A percentile compares a stretch with the other conserved stretches of the same genome.
Evolutionary conservation across 1,284 basidiomycete species (phyloP).

Genomic region (Somion occarium): DNA sequence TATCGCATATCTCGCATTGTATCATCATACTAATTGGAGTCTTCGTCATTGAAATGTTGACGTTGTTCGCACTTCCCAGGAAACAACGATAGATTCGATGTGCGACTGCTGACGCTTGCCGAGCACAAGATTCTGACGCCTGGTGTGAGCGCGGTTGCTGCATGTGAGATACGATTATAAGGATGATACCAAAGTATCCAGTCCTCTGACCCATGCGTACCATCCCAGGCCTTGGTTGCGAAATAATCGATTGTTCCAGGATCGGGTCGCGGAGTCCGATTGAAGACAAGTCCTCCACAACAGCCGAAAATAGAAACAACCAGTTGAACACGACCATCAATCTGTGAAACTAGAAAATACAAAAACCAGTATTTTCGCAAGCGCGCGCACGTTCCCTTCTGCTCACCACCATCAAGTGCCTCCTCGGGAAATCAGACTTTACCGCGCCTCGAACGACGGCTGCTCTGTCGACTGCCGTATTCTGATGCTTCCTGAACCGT

Average conservation of each 20-base stretch:
- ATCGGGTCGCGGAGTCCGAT: slow-evolving; percentile 16
- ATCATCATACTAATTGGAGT: slow-evolving; percentile 8
- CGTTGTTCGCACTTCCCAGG: not conserved
- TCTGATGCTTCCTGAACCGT: not conserved
- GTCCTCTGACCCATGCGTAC: slow-evolving; percentile 7
- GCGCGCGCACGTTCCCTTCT: not conserved
- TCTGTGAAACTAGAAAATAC: not conserved
- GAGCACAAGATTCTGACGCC: slow-evolving; percentile 9
- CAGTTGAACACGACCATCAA: slow-evolving; percentile 2
- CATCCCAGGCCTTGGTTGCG: slow-evolving; percentile 8
- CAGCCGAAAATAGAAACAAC: slow-evolving; percentile 8
- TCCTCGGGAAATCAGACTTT: not conserved
- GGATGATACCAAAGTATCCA: slow-evolving; percentile 15
- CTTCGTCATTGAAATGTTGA: slow-evolving; percentile 7
- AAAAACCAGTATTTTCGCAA: not conserved
- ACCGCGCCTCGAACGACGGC: not conserved
- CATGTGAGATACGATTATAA: slow-evolving; percentile 16
- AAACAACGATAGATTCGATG: slow-evolving; percentile 6
- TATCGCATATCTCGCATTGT: slow-evolving; percentile 7
- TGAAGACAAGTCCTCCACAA: not conserved
- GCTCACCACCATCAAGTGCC: slow-evolving; percentile 1
- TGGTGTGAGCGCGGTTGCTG: slow-evolving; percentile 6
- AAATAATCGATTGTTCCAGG: slow-evolving; percentile 4
- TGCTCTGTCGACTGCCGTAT: not conserved
- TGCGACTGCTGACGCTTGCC: slow-evolving; percentile 12